Evolutionary conservation across 2,329 filamentous ascomycete species (phyloP), one percentile per base, ranked within the genome.

Genomic region (Ciborinia camelliae): DNA sequence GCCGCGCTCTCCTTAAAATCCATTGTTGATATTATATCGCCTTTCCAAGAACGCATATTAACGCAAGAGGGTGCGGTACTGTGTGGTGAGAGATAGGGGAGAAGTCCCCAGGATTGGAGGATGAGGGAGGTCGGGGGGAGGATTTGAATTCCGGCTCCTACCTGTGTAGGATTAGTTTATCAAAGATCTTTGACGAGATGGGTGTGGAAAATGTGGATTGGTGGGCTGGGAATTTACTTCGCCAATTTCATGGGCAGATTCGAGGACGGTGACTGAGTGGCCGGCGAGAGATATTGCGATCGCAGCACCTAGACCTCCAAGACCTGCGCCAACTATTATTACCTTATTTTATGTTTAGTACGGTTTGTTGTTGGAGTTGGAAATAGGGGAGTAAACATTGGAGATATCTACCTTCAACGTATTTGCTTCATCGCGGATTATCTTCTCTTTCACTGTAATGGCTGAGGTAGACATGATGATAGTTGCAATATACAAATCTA

Each of bases 301-400:
- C 50, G 73, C 72, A 23, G 79, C 77, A 20, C 79, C 77, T 10
- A 86, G 76, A 6, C 84, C 84, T 30, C 82, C 81, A 26, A 86
- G 76, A 7, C 84, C 84, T 12, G 82, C 84, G n/a, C 84, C 84
- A 26, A 84, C 79, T 32, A 86, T 75, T 28, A 84, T 77, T 32
- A 84, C 65, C 70, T 72, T 54, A 10, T 12, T 18, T 35, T 18
- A 12, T 47, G 32, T 32, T 48, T 62, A 50, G 26, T 35, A 32
- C 12, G 7, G 30, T 7, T n/a, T 26, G 30, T n/a, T 9, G 54
- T 9, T 30, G 3, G 15, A 23, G 23, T 8, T 10, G 10, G 20
- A 18, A 15, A 15, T 8, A 23, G 2, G 15, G 1, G n/a, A 47
- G 6, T 5, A 7, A 35, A 23, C 1, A 28, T 41, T 14, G 18